Evolutionary conservation across 2,329 filamentous ascomycete genomes (phyloP).

Genomic region (Zasmidium angulare): DNA sequence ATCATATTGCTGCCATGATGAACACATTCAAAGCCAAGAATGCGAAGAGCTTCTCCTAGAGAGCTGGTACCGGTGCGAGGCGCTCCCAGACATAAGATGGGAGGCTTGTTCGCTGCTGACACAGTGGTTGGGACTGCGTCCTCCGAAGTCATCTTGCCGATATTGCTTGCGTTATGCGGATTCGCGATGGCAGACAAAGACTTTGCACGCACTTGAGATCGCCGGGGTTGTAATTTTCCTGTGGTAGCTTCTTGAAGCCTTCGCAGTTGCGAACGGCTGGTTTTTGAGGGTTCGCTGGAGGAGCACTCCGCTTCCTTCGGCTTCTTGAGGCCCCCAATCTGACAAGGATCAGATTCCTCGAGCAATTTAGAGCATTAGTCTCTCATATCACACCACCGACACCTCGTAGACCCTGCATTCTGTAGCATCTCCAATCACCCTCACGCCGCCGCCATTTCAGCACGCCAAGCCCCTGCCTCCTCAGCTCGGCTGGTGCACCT

Average conservation of each 20-base stretch:
- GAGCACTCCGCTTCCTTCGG: too few relatives aligned
- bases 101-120: neutral
- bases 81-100: neutral
- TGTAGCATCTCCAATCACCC: neutral
- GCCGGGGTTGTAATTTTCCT: too few relatives aligned
- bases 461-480: neutral
- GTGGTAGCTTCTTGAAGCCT: too few relatives aligned
- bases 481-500: neutral
- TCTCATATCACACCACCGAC: neutral
- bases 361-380: neutral
- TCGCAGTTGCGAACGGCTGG: too few relatives aligned
- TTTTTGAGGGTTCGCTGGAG: too few relatives aligned
- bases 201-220: too few relatives aligned
- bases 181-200: too few relatives aligned
- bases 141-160: neutral
- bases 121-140: neutral
- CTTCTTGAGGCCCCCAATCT: neutral
- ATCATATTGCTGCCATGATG: neutral
- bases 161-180: too few relatives aligned
- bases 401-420: neutral
- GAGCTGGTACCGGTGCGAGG: neutral
- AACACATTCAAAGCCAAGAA: neutral
- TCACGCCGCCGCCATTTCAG: neutral
- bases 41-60: neutral
- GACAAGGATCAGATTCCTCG: neutral